Evolutionary conservation across 371 early-diverging fungal genomes (phyloP).

Genomic region (Rhizomucor miehei): DNA sequence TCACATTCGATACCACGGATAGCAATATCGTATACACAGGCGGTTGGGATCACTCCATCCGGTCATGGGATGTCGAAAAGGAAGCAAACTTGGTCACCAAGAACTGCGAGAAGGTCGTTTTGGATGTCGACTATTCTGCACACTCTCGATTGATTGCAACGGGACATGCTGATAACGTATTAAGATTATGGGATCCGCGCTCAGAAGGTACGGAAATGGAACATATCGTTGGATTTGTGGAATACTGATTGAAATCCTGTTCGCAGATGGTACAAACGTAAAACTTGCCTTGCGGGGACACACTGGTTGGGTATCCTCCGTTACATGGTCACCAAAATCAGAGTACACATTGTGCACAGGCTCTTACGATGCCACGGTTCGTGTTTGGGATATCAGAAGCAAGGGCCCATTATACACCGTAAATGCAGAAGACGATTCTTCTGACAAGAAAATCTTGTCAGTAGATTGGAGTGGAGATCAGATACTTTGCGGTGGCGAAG

Average conservation of each 20-base stretch:
- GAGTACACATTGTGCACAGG: slow-evolving; percentile 74
- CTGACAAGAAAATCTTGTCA: slow-evolving; percentile 70
- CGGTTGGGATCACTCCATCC: slow-evolving; percentile 92
- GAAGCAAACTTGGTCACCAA: slow-evolving; percentile 73
- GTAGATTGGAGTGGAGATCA: slow-evolving; percentile 78
- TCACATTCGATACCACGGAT: slow-evolving; percentile 56
- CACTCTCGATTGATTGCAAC: slow-evolving; percentile 75
- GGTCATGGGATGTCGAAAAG: slow-evolving; percentile 85
- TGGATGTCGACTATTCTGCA: slow-evolving; percentile 70
- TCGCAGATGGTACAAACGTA: slow-evolving; percentile 66
- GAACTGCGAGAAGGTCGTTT: slow-evolving; percentile 87
- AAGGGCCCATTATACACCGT: slow-evolving; percentile 74
- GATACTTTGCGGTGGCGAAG: slow-evolving; percentile 84
- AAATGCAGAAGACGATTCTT: slow-evolving; percentile 30
- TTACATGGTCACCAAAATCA: slow-evolving; percentile 84
- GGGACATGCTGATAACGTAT: slow-evolving; percentile 78
- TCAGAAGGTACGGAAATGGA: slow-evolving; percentile 50
- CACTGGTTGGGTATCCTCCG: slow-evolving; percentile 76
- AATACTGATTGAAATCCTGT: neutral
- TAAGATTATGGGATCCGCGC: slow-evolving; percentile 91
- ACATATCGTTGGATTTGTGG: neutral
- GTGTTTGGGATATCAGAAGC: slow-evolving; percentile 94
- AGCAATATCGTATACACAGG: slow-evolving; percentile 72
- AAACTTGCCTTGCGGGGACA: slow-evolving; percentile 80
- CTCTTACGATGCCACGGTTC: slow-evolving; percentile 85